A percentile compares a stretch with the other conserved stretches of the same genome.
Conservation (phyloP, 148 eudicot genomes). For the Chenopodium suecicum region DNA sequence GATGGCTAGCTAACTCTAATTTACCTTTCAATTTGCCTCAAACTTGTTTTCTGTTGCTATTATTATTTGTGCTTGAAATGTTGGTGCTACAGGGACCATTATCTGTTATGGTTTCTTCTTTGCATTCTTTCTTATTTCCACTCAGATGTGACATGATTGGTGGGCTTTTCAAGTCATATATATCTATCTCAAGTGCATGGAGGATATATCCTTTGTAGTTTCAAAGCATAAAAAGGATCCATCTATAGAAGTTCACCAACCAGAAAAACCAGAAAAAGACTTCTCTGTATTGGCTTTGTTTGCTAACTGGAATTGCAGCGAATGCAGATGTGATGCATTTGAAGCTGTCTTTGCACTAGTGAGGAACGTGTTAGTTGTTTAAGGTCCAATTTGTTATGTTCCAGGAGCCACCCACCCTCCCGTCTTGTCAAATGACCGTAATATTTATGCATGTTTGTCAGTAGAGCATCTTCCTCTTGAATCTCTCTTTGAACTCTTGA, state of each 20-base stretch:
- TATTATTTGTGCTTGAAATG: neutral
- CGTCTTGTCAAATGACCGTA: neutral
- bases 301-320: neutral
- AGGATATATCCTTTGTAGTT: neutral
- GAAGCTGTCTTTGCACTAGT: neutral
- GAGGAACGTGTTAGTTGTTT: neutral
- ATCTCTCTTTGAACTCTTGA: neutral
- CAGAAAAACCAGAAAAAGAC: neutral
- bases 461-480: neutral
- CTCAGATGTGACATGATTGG: neutral
- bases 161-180: too few species aligned
- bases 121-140: neutral
- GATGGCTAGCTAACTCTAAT: neutral
- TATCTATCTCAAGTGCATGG: neutral
- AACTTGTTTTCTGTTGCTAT: neutral
- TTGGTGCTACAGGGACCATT: neutral
- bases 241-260: neutral
- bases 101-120: neutral
- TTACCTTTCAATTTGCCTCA: neutral
- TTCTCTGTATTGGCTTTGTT: neutral
- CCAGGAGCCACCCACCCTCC: neutral
- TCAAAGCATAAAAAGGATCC: neutral
- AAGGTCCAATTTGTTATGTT: neutral
- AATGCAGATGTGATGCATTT: neutral
- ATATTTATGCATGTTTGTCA: conserved; percentile 8